These are phyloP conservation scores for Zymoseptoria passerinii DNA, from an alignment of 2,329 filamentous ascomycete species.

Conservation along the genomic window DNA sequence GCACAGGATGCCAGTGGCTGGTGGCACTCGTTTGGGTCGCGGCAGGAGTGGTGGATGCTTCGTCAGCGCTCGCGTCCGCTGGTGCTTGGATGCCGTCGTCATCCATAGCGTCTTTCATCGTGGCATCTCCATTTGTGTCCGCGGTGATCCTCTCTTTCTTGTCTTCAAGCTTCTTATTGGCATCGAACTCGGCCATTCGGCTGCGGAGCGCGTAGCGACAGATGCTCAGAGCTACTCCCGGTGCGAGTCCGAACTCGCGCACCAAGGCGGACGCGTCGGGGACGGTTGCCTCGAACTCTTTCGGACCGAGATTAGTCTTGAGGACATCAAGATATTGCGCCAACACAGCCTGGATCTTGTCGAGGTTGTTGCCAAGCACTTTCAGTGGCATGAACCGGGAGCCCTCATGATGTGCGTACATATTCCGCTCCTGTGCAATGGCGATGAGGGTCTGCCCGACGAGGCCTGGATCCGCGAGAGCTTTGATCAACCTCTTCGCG, in stretches of 20 bases:
- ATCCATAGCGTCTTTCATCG: slow-evolving; percentile 31
- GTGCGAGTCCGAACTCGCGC: slow-evolving; percentile 68
- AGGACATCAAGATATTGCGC: slow-evolving; percentile 85
- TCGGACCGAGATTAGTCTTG: slow-evolving; percentile 64
- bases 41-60: slow-evolving; percentile 2
- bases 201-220: slow-evolving; percentile 65
- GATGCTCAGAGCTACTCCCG: slow-evolving; percentile 77
- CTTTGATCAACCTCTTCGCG: slow-evolving; percentile 69
- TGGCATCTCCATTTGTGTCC: slow-evolving; percentile 48
- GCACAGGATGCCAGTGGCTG: slow-evolving; percentile 54
- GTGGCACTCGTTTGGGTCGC: slow-evolving; percentile 2
- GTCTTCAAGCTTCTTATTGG: slow-evolving; percentile 28
- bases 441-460: slow-evolving; percentile 79
- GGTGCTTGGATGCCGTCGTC: background rate
- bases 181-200: slow-evolving; percentile 45
- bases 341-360: slow-evolving; percentile 80
- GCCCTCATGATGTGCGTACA: slow-evolving; percentile 57
- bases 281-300: slow-evolving; percentile 70
- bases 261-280: slow-evolving; percentile 69
- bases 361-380: slow-evolving; percentile 75
- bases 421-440: slow-evolving; percentile 80
- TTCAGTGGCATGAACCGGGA: slow-evolving; percentile 76
- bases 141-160: slow-evolving; percentile 22
- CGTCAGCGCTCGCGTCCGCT: slow-evolving; percentile 8
- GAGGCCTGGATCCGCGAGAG: slow-evolving; percentile 67